Evolutionary conservation across 2,329 filamentous ascomycete genomes (phyloP).

Genomic region (Mycogone perniciosa): DNA sequence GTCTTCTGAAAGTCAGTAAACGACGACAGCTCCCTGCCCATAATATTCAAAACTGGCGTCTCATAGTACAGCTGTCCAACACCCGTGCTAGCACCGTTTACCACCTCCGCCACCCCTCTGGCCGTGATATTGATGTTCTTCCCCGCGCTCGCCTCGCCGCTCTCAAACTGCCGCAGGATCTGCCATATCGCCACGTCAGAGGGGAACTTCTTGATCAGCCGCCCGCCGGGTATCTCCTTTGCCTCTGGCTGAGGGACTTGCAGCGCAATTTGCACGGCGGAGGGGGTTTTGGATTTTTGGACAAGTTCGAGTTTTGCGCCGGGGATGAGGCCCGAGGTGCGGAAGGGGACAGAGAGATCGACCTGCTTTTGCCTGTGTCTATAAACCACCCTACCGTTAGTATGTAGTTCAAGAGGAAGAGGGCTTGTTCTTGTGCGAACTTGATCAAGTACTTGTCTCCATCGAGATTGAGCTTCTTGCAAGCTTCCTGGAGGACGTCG

Average conservation of each 20-base stretch:
- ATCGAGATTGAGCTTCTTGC: slow-evolving; percentile 68
- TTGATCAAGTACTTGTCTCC: slow-evolving; percentile 75
- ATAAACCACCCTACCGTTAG: background rate
- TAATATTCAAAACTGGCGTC: slow-evolving; percentile 74
- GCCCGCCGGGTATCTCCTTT: slow-evolving; percentile 53
- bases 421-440: slow-evolving; percentile 38
- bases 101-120: slow-evolving; percentile 62
- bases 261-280: slow-evolving; percentile 81
- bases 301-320: slow-evolving; percentile 93
- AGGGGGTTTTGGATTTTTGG: slow-evolving; percentile 75
- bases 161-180: slow-evolving; percentile 84
- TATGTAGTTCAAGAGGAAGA: background rate
- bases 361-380: slow-evolving; percentile 80
- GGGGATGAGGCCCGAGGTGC: slow-evolving; percentile 71
- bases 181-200: slow-evolving; percentile 87
- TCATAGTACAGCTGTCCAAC: slow-evolving; percentile 83
- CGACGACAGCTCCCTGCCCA: slow-evolving; percentile 70
- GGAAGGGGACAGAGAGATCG: slow-evolving; percentile 77
- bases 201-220: slow-evolving; percentile 77
- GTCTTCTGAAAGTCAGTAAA: slow-evolving; percentile 86
- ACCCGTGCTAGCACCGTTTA: slow-evolving; percentile 44
- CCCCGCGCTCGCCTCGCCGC: slow-evolving; percentile 55
- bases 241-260: slow-evolving; percentile 72
- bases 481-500: slow-evolving; percentile 83
- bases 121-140: slow-evolving; percentile 74